These are phyloP conservation scores for Brassica balearica DNA, from an alignment of 441 rosid genomes.

Conservation along the genomic window DNA sequence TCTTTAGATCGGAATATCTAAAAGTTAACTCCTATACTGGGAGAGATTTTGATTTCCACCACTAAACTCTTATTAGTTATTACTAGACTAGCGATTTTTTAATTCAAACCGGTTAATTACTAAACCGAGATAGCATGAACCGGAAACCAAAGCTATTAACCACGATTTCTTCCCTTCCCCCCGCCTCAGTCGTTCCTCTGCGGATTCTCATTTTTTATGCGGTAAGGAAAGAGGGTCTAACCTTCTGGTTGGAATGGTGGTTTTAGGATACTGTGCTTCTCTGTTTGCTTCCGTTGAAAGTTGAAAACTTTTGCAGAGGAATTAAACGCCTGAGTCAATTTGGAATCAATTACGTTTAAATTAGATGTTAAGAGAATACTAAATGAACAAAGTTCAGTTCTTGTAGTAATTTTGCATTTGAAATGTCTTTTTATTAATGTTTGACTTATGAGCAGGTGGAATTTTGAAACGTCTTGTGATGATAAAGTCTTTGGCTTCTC, in stretches of 20 bases:
- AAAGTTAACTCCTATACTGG: too few relatives aligned
- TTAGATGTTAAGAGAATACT: not conserved
- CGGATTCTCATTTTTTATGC: not conserved
- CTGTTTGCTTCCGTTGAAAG: not conserved
- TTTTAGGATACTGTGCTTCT: not conserved
- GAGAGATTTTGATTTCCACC: too few relatives aligned
- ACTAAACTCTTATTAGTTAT: too few relatives aligned
- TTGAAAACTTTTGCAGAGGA: not conserved
- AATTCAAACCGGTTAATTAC: not conserved
- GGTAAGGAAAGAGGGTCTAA: not conserved
- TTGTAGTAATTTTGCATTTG: not conserved
- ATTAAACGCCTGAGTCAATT: not conserved
- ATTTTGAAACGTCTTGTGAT: conserved; percentile 35
- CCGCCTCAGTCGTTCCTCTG: not conserved
- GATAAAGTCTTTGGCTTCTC: conserved; percentile 45
- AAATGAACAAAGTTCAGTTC: not conserved
- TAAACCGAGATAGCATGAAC: not conserved
- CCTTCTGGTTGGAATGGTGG: not conserved
- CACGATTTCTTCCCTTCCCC: not conserved
- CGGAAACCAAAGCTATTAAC: not conserved
- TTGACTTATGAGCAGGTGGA: conserved; percentile 30
- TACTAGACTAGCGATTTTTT: too few relatives aligned
- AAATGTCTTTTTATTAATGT: not conserved
- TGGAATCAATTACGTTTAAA: not conserved
- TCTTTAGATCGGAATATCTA: too few relatives aligned